Evolutionary conservation across 2,329 filamentous ascomycete genomes (phyloP), one percentile per base, ranked within the genome.

Genomic region (Escovopsis sp.): DNA sequence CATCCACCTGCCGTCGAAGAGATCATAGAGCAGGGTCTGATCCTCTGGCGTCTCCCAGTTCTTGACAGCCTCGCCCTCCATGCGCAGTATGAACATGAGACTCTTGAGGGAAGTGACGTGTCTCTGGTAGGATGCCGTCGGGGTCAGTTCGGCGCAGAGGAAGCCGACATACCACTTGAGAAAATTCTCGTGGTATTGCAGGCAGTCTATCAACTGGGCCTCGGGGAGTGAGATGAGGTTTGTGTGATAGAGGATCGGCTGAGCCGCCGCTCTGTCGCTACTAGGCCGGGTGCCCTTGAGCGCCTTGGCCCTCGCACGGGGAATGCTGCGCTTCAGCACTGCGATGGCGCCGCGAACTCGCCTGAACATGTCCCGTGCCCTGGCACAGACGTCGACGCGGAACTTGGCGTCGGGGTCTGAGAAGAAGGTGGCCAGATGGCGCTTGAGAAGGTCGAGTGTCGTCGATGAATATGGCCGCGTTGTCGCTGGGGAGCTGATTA

Each of bases 351-450:
- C 76, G 43, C 79, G 70, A 4, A 93, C 61, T 30, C 87, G 76
- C 46, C 80, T 77, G 39, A 87, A 72, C 52, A 96, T 73, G 45
- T 78, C 76, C 41, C 83, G 78, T 3, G 79, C 74, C 41, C 82
- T 71, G 17, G 76, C 75, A 18, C 88, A 66, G 2, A 92, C 66
- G 45, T 93, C 84, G 39, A 87, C 79, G 38, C 90, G 75, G 44
- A 87, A 80, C 47, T 88, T 85, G 5, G 88, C 77, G 51, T 94
- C 86, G 1, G 82, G 76, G 42, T 94, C 87, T 3, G 84, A 74
- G 50, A 92, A 79, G 43, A 88, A 74, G 13, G 77, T 70, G 1
- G 71, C 66, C 4, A 96, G 58, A 39, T 83, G 74, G 25, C 61
- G 63, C 35, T 66, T 66, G 3, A 96, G 60, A 11, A 79, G 65